Base-by-base conservation (phyloP, 2,329 filamentous ascomycete genomes). In the Pseudogymnoascus sp. region DNA sequence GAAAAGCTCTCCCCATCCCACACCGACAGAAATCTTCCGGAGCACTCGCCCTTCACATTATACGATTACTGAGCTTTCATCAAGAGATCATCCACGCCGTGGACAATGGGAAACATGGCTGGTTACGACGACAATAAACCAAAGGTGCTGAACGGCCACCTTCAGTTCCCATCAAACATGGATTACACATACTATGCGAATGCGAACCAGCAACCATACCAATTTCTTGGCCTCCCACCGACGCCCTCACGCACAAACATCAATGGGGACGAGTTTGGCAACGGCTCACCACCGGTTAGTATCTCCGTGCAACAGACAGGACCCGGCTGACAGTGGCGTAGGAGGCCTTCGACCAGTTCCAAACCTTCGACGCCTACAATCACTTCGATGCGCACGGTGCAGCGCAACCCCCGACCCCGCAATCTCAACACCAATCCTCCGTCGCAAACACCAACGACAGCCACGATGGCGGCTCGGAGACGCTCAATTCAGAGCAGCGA, bases 181-280 rank as follows among this genome's bases (percentile, higher is more conserved):
- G 82, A 86, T 68, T 86, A 84, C 72, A 77, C 78, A 61, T 84
- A 82, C 72, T 85, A 80, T 68, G 71, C 73, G 60, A 70, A 77
- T 16, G 73, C 76, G 35, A 69, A 76, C 46, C 74, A 76, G 38
- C 79, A 79, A 66, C 73, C 77, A 41, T 84, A 80, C 68, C 77
- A 78, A 40, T 80, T 81, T 65, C 76, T 81, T 60, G 78, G 77
- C 61, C 73, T 82, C 64, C 75, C 79, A 16, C 72, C 73, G 3
- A 74, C 72, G 59, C 63, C 70, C 62, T 43, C 76, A 72, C 71
- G 70, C 69, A 73, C 75, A 73, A 66, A 71, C 70, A 62, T 72
- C 71, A 64, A 72, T 60, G 68, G 76, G 53, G 78, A 82, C 67
- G 76, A 81, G 62, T 77, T 78, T 67, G 76, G 76, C 67, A 78